These are phyloP conservation scores for Eucalyptus brandiana DNA, from an alignment of 345 rosid species.

Conservation along the genomic window DNA sequence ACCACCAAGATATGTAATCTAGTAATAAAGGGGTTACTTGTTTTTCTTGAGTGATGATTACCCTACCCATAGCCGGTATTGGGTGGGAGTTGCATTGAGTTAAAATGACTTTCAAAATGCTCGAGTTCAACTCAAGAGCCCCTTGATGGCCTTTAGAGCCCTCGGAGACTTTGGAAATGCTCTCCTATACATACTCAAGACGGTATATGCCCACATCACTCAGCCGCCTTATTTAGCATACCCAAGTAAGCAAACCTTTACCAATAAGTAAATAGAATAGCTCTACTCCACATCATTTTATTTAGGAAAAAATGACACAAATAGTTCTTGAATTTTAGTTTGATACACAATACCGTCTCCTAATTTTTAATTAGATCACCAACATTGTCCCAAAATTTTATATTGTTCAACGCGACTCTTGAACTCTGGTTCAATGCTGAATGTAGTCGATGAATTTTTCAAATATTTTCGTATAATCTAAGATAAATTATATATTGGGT, in stretches of 20 bases:
- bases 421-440: rapidly evolving
- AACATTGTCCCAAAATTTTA: rapidly evolving
- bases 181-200: rapidly evolving
- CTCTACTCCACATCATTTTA: rapidly evolving
- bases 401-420: rapidly evolving
- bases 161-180: background rate
- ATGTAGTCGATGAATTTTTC: rapidly evolving
- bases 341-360: rapidly evolving
- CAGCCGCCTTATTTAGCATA: background rate
- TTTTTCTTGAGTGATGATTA: background rate
- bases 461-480: rapidly evolving
- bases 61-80: rapidly evolving
- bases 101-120: background rate
- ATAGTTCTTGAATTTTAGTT: too few species aligned
- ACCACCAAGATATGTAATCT: background rate
- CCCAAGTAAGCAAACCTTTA: background rate
- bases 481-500: rapidly evolving
- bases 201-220: background rate
- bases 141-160: background rate
- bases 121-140: background rate
- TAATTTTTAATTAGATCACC: too few species aligned
- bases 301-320: rapidly evolving
- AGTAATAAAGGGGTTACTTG: background rate
- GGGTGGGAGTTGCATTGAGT: rapidly evolving
- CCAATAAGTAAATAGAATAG: background rate